Evolutionary conservation across 2,329 filamentous ascomycete genomes (phyloP).

Genomic region (Keithomyces neogunnii): DNA sequence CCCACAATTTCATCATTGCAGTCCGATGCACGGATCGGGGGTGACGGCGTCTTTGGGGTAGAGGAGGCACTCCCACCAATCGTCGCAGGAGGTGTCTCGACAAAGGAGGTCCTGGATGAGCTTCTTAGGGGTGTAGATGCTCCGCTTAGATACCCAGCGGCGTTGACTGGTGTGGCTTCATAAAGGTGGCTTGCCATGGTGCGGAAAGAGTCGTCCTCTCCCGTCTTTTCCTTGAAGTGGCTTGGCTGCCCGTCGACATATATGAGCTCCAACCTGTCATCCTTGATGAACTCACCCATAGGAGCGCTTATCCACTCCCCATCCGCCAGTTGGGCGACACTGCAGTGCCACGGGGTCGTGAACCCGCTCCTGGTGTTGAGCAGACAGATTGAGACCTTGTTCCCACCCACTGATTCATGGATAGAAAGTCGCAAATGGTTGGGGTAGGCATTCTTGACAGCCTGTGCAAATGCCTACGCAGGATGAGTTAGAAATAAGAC

Average conservation of each 20-base stretch:
- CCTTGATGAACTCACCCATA: slow-evolving; percentile 18
- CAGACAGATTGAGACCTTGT: slow-evolving; percentile 20
- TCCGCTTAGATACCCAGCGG: slow-evolving; percentile 1
- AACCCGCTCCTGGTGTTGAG: slow-evolving; percentile 20
- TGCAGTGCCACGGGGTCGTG: slow-evolving; percentile 25
- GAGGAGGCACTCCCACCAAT: not conserved
- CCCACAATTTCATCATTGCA: not conserved
- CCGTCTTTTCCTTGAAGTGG: slow-evolving; percentile 6
- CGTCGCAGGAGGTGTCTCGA: not conserved
- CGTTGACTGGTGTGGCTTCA: slow-evolving; percentile 3
- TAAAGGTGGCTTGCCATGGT: slow-evolving; percentile 1
- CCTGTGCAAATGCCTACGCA: slow-evolving; percentile 19
- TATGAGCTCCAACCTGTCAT: slow-evolving; percentile 13
- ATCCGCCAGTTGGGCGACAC: slow-evolving; percentile 10
- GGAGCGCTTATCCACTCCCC: slow-evolving; percentile 13
- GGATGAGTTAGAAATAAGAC: not conserved
- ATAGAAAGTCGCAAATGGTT: slow-evolving; percentile 21
- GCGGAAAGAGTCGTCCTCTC: not conserved
- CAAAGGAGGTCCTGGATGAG: not conserved
- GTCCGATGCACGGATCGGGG: not conserved
- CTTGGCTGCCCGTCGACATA: slow-evolving; percentile 14
- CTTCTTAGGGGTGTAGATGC: not conserved
- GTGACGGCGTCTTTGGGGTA: not conserved
- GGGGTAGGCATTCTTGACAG: slow-evolving; percentile 17
- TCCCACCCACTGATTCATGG: slow-evolving; percentile 17